phyloP scores from a whole-genome alignment of 2,329 filamentous ascomycete species.

The Fusarium cicatricum region DNA sequence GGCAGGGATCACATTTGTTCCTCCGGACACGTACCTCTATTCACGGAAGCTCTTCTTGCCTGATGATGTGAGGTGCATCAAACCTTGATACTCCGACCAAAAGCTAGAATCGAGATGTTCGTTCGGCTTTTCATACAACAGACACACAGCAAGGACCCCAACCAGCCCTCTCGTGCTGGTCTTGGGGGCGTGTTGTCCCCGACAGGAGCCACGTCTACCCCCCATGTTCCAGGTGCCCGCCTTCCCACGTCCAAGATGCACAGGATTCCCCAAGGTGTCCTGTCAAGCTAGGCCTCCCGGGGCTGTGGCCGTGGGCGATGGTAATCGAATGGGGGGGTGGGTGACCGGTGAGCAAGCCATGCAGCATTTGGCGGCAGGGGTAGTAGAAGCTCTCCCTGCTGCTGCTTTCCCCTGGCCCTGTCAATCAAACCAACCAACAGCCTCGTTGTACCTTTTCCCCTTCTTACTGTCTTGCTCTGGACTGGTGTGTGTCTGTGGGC shows the following conservation, averaged over 20 bases:
- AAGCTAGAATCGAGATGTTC: conserved; percentile 12
- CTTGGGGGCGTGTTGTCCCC: conserved; percentile 31
- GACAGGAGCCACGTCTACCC: conserved; percentile 40
- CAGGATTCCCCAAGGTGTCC: conserved; percentile 13
- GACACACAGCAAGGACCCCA: not conserved
- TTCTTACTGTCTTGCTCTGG: not conserved
- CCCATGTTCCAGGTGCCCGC: conserved; percentile 26
- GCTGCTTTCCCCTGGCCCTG: conserved; percentile 22
- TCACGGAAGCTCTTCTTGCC: not conserved
- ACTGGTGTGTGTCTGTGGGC: conserved; percentile 4
- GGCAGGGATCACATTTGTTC: conserved; percentile 5
- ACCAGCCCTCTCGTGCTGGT: conserved; percentile 1
- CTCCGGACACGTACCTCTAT: conserved; percentile 1
- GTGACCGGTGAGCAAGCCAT: conserved; percentile 39
- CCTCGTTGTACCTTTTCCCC: conserved; percentile 11
- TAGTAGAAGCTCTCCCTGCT: conserved; percentile 20
- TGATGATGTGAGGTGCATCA: conserved; percentile 12
- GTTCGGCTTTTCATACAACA: conserved; percentile 11
- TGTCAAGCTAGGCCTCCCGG: conserved; percentile 29
- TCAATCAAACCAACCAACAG: conserved; percentile 25
- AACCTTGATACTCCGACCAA: conserved; percentile 18
- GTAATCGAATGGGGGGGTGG: conserved; percentile 20
- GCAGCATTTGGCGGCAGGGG: conserved; percentile 35
- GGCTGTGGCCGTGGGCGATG: conserved; percentile 31
- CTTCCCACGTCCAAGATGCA: conserved; percentile 18